Base-by-base conservation (phyloP, 2,329 filamentous ascomycete species). In the Pseudogymnoascus sp. region DNA sequence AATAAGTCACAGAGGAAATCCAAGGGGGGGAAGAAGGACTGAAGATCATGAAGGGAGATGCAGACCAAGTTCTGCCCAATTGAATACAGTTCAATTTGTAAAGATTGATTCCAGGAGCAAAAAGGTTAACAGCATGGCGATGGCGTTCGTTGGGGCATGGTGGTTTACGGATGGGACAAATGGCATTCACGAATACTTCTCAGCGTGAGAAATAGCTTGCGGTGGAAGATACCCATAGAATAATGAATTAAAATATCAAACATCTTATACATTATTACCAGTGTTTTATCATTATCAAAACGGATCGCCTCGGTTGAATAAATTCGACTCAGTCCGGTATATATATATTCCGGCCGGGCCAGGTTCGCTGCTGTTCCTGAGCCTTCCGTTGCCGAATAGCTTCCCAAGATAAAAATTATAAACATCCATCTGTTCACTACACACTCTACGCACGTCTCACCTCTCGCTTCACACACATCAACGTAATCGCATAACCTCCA, bases 1-100 rank as follows among this genome's bases (percentile, higher is more conserved):
- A 64, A 65, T 53, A 71, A 68, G 46, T 71, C 66, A 61, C 72
- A 68, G 21, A 72, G 64, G 64, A 72, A 68, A 42, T 64, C 65
- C 23, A 70, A 69, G 63, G 70, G 69, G 60, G 53, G 62, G 36
- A 74, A 75, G 63, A 76, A 74, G 43, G 62, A 59, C 25, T 56
- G 25, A 56, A 36, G n/a, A 11, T 28, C n/a, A 12, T 56, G 49
- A 34, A 34, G 5, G 49, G 8, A 14, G 28, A 36, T 21, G 5
- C 16, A 11, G 7, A 56, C 4, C 5, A 56, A 8, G 49, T 56
- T 56, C 49, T 34, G 28, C 9, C n/a, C 28, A 34, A 21, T 18
- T 56, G 2, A 56, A 56, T 56, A 56, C 49, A 34, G 49, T 56
- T 36, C 49, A 34, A 56, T 56, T 11, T 18, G 28, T 31, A 25